Evolutionary conservation across 2,329 filamentous ascomycete genomes (phyloP).

Genomic region (Hypoxylon sp.): DNA sequence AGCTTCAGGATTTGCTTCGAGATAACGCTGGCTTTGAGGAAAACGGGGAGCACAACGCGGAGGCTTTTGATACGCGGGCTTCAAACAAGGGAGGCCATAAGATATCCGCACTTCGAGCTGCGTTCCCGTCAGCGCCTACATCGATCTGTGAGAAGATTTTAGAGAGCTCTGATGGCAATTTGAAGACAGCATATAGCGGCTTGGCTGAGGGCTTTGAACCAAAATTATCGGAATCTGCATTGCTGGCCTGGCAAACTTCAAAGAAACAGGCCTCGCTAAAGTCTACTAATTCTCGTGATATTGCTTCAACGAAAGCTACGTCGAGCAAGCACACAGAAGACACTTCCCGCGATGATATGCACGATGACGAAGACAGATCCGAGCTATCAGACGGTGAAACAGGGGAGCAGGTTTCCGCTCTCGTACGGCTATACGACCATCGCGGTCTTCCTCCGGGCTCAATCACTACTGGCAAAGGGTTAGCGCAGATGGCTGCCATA

Average conservation of each 20-base stretch:
- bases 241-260: slow-evolving; percentile 21
- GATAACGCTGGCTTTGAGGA: slow-evolving; percentile 48
- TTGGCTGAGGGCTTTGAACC: slow-evolving; percentile 53
- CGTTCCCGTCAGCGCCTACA: slow-evolving; percentile 59
- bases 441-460: slow-evolving; percentile 58
- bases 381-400: slow-evolving; percentile 46
- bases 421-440: slow-evolving; percentile 54
- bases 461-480: slow-evolving; percentile 55
- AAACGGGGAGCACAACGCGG: slow-evolving; percentile 25
- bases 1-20: slow-evolving; percentile 57
- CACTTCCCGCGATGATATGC: slow-evolving; percentile 10
- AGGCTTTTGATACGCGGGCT: neutral
- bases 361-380: slow-evolving; percentile 50
- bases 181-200: slow-evolving; percentile 56
- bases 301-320: neutral
- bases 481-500: slow-evolving; percentile 53
- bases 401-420: slow-evolving; percentile 46
- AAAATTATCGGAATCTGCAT: slow-evolving; percentile 46
- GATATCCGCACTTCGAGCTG: slow-evolving; percentile 55
- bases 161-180: slow-evolving; percentile 52
- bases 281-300: neutral
- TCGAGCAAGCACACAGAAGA: slow-evolving; percentile 2
- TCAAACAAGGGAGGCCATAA: slow-evolving; percentile 51
- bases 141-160: slow-evolving; percentile 56
- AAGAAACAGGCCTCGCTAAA: neutral